Evolutionary conservation across 805 yeast genomes (phyloP).

Genomic region (Kodamaea nitidulidarum): DNA sequence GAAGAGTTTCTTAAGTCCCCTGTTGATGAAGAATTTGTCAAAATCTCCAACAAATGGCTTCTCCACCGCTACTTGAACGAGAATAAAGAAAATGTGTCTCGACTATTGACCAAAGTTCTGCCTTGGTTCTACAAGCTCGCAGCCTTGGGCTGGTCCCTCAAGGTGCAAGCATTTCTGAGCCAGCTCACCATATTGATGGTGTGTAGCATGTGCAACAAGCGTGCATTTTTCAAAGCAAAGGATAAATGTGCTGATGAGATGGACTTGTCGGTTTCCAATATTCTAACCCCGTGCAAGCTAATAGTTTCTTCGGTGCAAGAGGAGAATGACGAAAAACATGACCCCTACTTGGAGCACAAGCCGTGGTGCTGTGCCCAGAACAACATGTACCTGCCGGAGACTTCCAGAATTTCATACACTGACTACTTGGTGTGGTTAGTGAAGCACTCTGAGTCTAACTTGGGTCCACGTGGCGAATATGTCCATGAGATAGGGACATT

Average conservation of each 20-base stretch:
- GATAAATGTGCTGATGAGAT: slow-evolving; percentile 3
- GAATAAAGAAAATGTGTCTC: slow-evolving; percentile 32
- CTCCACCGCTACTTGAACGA: slow-evolving; percentile 27
- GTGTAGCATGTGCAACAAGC: slow-evolving; percentile 36
- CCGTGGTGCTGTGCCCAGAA: slow-evolving; percentile 30
- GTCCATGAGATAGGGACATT: not conserved
- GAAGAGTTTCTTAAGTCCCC: slow-evolving; percentile 2
- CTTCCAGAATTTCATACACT: slow-evolving; percentile 3
- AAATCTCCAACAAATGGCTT: slow-evolving; percentile 31
- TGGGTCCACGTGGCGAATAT: slow-evolving; percentile 23
- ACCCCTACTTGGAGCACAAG: slow-evolving; percentile 30
- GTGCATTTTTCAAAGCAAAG: slow-evolving; percentile 26
- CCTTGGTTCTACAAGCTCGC: slow-evolving; percentile 34
- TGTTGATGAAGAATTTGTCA: slow-evolving; percentile 14
- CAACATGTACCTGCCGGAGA: slow-evolving; percentile 11
- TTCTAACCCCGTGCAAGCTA: slow-evolving; percentile 29
- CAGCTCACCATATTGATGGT: slow-evolving; percentile 27
- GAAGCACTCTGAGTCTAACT: slow-evolving; percentile 17
- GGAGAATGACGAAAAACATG: slow-evolving; percentile 9
- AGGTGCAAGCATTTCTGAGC: slow-evolving; percentile 26
- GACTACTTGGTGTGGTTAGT: slow-evolving; percentile 25
- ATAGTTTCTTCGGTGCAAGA: slow-evolving; percentile 18
- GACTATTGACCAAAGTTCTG: slow-evolving; percentile 24
- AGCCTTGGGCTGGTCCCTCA: slow-evolving; percentile 34
- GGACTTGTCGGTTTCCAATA: slow-evolving; percentile 12